A percentile compares a stretch with the other conserved stretches of the same genome.
Evolutionary conservation across 345 rosid genomes (phyloP).

Genomic region (Nasturtium officinale): DNA sequence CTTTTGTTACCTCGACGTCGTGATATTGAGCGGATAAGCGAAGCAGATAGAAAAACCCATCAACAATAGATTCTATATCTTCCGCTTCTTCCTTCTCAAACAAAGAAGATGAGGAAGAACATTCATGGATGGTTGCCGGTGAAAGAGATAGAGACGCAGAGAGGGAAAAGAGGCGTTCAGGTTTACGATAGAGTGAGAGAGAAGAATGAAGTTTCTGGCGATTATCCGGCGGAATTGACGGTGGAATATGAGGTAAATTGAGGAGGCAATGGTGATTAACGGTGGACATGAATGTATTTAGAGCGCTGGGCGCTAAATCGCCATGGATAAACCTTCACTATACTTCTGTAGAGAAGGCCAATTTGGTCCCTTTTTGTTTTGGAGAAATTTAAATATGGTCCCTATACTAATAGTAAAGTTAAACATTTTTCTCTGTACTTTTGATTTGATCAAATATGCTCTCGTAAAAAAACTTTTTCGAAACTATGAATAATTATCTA

Average conservation of each 20-base stretch:
- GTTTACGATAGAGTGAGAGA: constrained; percentile 33
- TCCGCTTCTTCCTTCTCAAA: constrained; percentile 5
- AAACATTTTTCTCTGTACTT: neutral
- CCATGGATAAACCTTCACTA: constrained; percentile 37
- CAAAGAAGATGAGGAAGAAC: constrained; percentile 20
- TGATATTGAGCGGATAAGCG: constrained; percentile 52
- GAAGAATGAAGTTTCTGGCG: constrained; percentile 15
- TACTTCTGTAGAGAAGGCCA: neutral
- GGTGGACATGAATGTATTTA: constrained; percentile 51
- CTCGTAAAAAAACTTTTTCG: neutral
- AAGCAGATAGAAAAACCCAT: constrained; percentile 50
- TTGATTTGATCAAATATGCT: neutral
- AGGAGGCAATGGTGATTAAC: constrained; percentile 43
- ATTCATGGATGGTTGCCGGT: constrained; percentile 6
- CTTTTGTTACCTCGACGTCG: constrained; percentile 55
- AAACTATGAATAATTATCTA: too few species aligned
- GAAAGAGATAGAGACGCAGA: constrained; percentile 36
- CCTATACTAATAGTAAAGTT: neutral
- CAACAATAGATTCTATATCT: constrained; percentile 35
- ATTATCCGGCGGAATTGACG: constrained; percentile 14
- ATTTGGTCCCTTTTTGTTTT: constrained; percentile 1
- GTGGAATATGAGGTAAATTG: constrained; percentile 37
- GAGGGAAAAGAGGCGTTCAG: constrained; percentile 34
- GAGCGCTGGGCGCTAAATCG: too few species aligned
- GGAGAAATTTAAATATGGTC: neutral